A percentile compares a stretch with the other conserved stretches of the same genome.
These are phyloP conservation scores for Phytopythium vexans DNA, from an alignment of 352 stramenopile species.

Conservation along the genomic window DNA sequence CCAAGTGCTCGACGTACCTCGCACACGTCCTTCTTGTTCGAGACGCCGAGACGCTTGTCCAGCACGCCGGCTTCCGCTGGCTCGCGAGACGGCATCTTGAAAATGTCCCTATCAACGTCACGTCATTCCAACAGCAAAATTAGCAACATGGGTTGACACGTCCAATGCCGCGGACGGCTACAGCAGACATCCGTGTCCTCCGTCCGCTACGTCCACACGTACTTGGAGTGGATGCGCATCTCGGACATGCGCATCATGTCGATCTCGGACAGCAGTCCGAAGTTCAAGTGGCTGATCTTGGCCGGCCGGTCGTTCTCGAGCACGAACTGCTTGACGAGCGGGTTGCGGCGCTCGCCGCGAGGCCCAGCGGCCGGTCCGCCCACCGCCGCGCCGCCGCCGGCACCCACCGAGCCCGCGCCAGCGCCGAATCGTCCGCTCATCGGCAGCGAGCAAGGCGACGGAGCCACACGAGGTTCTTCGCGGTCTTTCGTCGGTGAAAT, in stretches of 20 bases:
- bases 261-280: constrained; percentile 93
- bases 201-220: constrained; percentile 5
- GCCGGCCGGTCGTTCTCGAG: constrained; percentile 86
- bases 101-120: constrained; percentile 88
- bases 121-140: not conserved
- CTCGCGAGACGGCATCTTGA: constrained; percentile 94
- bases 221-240: constrained; percentile 91
- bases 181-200: not conserved
- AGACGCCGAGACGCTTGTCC: constrained; percentile 96
- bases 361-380: constrained; percentile 6
- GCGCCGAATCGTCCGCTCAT: constrained; percentile 16
- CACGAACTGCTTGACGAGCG: constrained; percentile 88
- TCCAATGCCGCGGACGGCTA: not conserved
- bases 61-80: constrained; percentile 93
- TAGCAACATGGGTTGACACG: not conserved
- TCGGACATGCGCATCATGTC: constrained; percentile 97
- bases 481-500: not conserved
- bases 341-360: constrained; percentile 68
- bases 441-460: too few species aligned
- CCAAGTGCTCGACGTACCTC: constrained; percentile 59
- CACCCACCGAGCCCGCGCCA: constrained; percentile 6
- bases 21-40: constrained; percentile 96
- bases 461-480: too few species aligned
- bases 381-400: constrained; percentile 2
- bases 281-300: constrained; percentile 98